Evolutionary conservation across 371 early-diverging fungal species (phyloP), one percentile per base, ranked within the genome.

Genomic region (Rhizopus stolonifer): DNA sequence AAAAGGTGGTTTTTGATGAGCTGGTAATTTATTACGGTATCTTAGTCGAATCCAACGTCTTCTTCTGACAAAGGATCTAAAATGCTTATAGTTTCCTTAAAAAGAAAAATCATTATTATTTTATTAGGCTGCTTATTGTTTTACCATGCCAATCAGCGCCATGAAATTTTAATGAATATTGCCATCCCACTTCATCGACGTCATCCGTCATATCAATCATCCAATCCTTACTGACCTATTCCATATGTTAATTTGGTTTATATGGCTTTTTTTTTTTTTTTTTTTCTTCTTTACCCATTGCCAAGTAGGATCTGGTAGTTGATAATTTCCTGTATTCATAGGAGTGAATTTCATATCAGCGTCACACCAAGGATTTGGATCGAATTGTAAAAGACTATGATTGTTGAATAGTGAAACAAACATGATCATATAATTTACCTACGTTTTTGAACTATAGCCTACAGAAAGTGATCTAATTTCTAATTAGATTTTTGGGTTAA

Each of bases 171-270:
- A 79, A 34, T 34, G 77, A 70, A 53, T 79, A 79, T 40, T 74
- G 72, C 80, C 80, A 79, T 24, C 80, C 77, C 26, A 69, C 77
- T 65, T 83, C 82, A 52, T 85, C 85, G 1, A 85, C 82, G 60
- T 85, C 83, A 3, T 70, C 80, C n/a, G 82, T 77, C 85, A 85
- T 83, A 56, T 85, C 83, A 15, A 83, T 80, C 65, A 85, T 63
- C 85, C 85, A 85, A 24, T 77, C 72, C 54, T 77, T 76, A 51
- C 70, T 74, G 9, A 63, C 56, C 73, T 73, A 46, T 19, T 13
- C 0, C n/a, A n/a, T n/a, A n/a, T 33, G 15, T 4, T 17, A 19
- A 19, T n/a, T 15, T 10, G 9, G 33, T 14, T 6, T 4, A 29
- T 7, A 29, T 29, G 10, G 4, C 31, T 31, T 4, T 40, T 40